Evolutionary conservation across 352 stramenopile genomes (phyloP).

Genomic region (Globisporangium sylvaticum): DNA sequence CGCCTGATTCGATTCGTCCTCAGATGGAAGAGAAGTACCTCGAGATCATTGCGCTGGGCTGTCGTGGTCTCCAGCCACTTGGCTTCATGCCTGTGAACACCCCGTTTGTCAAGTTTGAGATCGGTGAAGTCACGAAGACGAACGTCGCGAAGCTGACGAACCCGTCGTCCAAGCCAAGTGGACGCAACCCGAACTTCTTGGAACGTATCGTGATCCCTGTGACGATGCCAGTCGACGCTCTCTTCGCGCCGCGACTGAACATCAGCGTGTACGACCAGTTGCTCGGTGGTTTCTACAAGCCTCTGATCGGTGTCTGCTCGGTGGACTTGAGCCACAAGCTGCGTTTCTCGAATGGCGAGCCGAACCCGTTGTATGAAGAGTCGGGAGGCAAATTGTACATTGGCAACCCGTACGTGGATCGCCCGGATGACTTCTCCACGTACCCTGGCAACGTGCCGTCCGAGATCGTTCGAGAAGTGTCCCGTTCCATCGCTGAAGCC

Average conservation of each 20-base stretch:
- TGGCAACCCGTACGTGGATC: conserved; percentile 67
- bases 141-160: conserved; percentile 70
- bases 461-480: conserved; percentile 8
- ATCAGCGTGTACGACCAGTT: conserved; percentile 83
- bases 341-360: conserved; percentile 54
- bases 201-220: conserved; percentile 83
- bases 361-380: conserved; percentile 55
- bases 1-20: conserved; percentile 55
- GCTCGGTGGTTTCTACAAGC: conserved; percentile 82
- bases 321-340: conserved; percentile 78
- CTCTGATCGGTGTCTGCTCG: conserved; percentile 68
- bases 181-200: conserved; percentile 86
- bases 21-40: conserved; percentile 62
- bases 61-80: conserved; percentile 70
- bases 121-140: conserved; percentile 58
- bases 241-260: conserved; percentile 83
- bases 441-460: conserved; percentile 45
- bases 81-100: conserved; percentile 84
- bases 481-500: background rate
- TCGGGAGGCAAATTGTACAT: conserved; percentile 25
- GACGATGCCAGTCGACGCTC: conserved; percentile 75
- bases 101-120: conserved; percentile 83
- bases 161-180: conserved; percentile 70
- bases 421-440: conserved; percentile 47
- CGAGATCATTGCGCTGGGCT: conserved; percentile 79